phyloP scores from a whole-genome alignment of 129 eudicot species.

The Pittosporum tobira region DNA sequence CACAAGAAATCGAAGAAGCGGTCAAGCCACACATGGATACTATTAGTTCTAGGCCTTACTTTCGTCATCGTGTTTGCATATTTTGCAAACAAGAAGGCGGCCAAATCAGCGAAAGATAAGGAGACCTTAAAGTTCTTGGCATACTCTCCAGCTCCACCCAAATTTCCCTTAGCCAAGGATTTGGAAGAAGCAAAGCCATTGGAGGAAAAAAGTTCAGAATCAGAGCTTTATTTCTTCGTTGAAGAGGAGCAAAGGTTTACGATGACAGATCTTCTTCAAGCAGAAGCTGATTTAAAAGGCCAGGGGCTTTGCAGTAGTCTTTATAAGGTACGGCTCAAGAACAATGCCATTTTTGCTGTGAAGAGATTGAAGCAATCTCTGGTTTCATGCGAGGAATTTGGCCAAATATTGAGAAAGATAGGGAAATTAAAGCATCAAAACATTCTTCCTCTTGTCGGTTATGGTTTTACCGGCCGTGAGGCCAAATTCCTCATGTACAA shows the following conservation, averaged over 20 bases:
- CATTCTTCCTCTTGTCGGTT: slow-evolving; percentile 50
- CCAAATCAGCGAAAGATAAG: slow-evolving; percentile 16
- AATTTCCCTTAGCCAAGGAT: slow-evolving; percentile 15
- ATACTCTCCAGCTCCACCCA: slow-evolving; percentile 22
- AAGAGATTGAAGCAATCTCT: slow-evolving; percentile 54
- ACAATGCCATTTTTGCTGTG: slow-evolving; percentile 37
- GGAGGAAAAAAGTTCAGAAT: slow-evolving; percentile 26
- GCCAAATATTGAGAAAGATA: slow-evolving; percentile 33
- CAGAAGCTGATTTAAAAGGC: slow-evolving; percentile 43
- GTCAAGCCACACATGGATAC: slow-evolving; percentile 5
- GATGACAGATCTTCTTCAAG: slow-evolving; percentile 55
- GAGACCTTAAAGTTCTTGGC: slow-evolving; percentile 4
- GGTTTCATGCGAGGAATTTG: slow-evolving; percentile 32
- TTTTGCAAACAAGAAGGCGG: slow-evolving; percentile 11
- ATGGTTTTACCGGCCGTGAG: slow-evolving; percentile 33
- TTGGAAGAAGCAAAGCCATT: slow-evolving; percentile 19
- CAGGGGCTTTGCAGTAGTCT: slow-evolving; percentile 62
- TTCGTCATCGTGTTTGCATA: slow-evolving; percentile 24
- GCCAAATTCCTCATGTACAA: slow-evolving; percentile 52
- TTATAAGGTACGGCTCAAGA: slow-evolving; percentile 48
- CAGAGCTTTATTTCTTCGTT: slow-evolving; percentile 54
- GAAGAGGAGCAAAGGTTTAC: slow-evolving; percentile 41
- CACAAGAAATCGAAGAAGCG: neutral
- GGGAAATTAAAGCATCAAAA: slow-evolving; percentile 56
- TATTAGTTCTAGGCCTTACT: slow-evolving; percentile 22